Base-by-base conservation (phyloP, 2,329 filamentous ascomycete species). In the Neocucurbitaria cava region DNA sequence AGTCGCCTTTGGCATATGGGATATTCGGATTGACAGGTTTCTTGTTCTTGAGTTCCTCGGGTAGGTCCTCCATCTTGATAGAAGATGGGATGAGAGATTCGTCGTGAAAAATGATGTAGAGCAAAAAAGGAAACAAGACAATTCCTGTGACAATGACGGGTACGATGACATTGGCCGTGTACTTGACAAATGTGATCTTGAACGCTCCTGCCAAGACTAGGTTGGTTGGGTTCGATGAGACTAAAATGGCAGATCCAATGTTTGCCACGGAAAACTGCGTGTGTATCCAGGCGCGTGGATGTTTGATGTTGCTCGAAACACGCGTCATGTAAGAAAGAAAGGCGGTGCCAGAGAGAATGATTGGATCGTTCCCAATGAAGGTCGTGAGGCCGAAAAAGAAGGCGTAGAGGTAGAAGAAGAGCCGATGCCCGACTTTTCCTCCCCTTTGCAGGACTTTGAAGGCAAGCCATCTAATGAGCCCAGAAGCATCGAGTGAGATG, bases 191-290 rank as follows among this genome's bases (percentile, higher is more conserved):
- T 46, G 83, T 88, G 76, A 91, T 87, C 3, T 83, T 66, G 66
- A 91, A 91, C 2, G 89, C 89, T 3, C 89, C 88, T 0, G 89
- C 88, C 0, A 91, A 81, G 0, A 91, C 89, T 7, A 91, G 81
- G 50, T 92, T 92, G 2, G 89, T 91, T 0, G 89, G 89, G 55
- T 92, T 92, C 0, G 89, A 91, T 0, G 89, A 91, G 9, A 92
- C 89, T 11, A 92, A 78, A 21, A 91, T 89, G 0, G 89, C 88
- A 0, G 89, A 91, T 1, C 86, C 86, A 43, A 91, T 89, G 57
- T 91, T 91, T 46, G 88, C 88, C 1, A 90, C 73, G 15, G 89
- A 83, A 52, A 91, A 91, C 54, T 92, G 89, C 1, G 84, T 85
- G 62, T 86, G 83, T 20, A 91, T 90, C 89, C 89, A 91, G 0